phyloP scores from a whole-genome alignment of 305 asterid species.

The Striga hermonthica region DNA sequence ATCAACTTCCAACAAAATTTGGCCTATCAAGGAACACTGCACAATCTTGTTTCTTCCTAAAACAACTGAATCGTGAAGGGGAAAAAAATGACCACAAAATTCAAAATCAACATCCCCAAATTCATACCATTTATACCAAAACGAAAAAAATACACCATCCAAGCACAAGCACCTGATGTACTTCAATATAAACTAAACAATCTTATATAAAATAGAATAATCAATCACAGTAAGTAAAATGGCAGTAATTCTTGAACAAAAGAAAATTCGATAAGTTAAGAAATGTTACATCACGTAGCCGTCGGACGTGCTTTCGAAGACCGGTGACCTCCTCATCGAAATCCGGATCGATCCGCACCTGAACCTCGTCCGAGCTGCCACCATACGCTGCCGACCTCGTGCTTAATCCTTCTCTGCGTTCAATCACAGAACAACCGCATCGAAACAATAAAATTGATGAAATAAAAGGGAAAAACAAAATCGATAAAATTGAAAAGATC shows the following conservation, averaged over 20 bases:
- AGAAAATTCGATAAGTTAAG: not conserved
- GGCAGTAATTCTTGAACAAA: not conserved
- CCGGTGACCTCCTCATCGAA: slow-evolving; percentile 67
- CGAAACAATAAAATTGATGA: not conserved
- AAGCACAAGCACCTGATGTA: not conserved
- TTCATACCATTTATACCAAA: not conserved
- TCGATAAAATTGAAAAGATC: slow-evolving; percentile 8
- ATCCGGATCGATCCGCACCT: slow-evolving; percentile 79
- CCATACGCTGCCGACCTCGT: slow-evolving; percentile 55
- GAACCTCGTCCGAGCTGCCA: slow-evolving; percentile 62
- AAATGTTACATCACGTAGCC: slow-evolving; percentile 54
- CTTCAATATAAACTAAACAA: slow-evolving; percentile 9
- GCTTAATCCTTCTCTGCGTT: slow-evolving; percentile 64
- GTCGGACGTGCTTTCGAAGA: slow-evolving; percentile 79
- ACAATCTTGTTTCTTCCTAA: too few relatives aligned
- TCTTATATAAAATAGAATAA: not conserved
- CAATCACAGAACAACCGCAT: slow-evolving; percentile 23
- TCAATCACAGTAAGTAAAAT: slow-evolving; percentile 8
- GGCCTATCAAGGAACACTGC: too few relatives aligned
- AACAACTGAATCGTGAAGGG: too few relatives aligned
- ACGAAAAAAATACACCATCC: not conserved
- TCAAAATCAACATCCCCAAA: not conserved
- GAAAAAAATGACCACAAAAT: too few relatives aligned
- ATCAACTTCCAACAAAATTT: too few relatives aligned
- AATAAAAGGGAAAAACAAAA: not conserved